These are phyloP conservation scores for Kodamaea fukazawae DNA, from an alignment of 805 yeast genomes.

Conservation along the genomic window DNA sequence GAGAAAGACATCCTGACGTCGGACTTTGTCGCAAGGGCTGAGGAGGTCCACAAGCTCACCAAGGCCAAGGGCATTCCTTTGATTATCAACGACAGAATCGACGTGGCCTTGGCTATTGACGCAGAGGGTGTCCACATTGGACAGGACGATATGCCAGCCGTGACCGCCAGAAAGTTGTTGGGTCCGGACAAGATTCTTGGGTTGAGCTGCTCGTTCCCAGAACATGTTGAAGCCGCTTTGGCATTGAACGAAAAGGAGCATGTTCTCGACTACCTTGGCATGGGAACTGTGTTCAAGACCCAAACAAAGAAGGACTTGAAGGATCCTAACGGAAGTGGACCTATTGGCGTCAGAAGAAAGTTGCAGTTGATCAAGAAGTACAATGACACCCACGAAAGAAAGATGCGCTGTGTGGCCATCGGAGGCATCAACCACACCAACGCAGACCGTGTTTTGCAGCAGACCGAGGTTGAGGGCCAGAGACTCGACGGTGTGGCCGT, in stretches of 20 bases:
- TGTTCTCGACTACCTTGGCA: conserved; percentile 76
- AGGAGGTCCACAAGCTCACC: conserved; percentile 60
- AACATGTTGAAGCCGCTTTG: conserved; percentile 54
- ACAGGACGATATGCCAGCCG: conserved; percentile 78
- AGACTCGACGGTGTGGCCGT: conserved; percentile 80
- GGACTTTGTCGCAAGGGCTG: conserved; percentile 63
- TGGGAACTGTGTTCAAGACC: conserved; percentile 78
- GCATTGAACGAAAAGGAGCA: conserved; percentile 27
- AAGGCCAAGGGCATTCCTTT: conserved; percentile 61
- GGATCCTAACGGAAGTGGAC: conserved; percentile 57
- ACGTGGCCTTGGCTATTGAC: conserved; percentile 83
- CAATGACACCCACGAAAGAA: conserved; percentile 24
- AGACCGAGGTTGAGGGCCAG: conserved; percentile 44
- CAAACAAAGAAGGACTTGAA: conserved; percentile 57
- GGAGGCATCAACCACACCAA: conserved; percentile 75
- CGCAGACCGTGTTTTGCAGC: conserved; percentile 54
- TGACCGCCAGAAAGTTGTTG: conserved; percentile 55
- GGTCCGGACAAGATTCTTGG: conserved; percentile 81
- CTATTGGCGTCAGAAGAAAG: conserved; percentile 58
- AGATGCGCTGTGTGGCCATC: conserved; percentile 66
- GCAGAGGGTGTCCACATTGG: conserved; percentile 95
- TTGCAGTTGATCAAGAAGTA: conserved; percentile 41
- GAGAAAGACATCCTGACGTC: conserved; percentile 73
- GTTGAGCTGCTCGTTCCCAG: conserved; percentile 61
- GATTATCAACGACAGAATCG: conserved; percentile 82